Base-by-base conservation (phyloP, 352 stramenopile species). In the Halophytophthora polymorphica region DNA sequence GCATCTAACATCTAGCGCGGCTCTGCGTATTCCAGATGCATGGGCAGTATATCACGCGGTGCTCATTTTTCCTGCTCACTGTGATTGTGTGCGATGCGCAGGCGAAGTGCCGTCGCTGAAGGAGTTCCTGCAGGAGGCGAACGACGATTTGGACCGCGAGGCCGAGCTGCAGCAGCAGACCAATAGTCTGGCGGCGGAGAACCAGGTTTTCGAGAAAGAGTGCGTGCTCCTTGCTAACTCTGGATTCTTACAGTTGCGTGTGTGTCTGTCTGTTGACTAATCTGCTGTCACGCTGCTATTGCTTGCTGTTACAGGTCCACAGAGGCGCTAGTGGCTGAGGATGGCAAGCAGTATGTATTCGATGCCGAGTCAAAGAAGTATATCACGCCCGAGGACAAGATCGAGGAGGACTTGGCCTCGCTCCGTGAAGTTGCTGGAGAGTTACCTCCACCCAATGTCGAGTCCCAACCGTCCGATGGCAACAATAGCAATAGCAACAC, bases 321-420 rank as follows among this genome's bases (percentile, higher is more conserved):
- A 14, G 58, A 85, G 31, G 74, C 64, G 46, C 65, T 85, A 39
- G 56, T 77, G 33, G 79, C 79, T 3, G 79, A 90, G 53, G 73
- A 90, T 43, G 79, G 77, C 17, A 87, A 84, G 45, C 57, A 69
- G 50, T 90, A 88, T 53, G 57, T 86, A 39, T 90, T 85, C 51
- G 79, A 90, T 61, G 17, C 63, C 6, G 79, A 88, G 35, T 71
- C 61, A 11, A 86, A 84, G 45, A 82, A 73, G 39, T 90, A 76
- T 42, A 52, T 88, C 45, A 90, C 79, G 10, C 79, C 79, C 4
- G 74, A 86, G 49, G 72, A 87, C 18, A 86, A 83, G 50, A 90
- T 90, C 45, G 71, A 86, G 28, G 75, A 88, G 1, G 77, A 88
- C 10, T 51, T 93, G 15, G 74, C 73, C 4, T 77, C 71, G 17